A percentile compares a stretch with the other conserved stretches of the same genome.
These are phyloP conservation scores for Acanthamoeba culbertsoni DNA, from an alignment of 208 protist genomes.

Conservation along the genomic window DNA sequence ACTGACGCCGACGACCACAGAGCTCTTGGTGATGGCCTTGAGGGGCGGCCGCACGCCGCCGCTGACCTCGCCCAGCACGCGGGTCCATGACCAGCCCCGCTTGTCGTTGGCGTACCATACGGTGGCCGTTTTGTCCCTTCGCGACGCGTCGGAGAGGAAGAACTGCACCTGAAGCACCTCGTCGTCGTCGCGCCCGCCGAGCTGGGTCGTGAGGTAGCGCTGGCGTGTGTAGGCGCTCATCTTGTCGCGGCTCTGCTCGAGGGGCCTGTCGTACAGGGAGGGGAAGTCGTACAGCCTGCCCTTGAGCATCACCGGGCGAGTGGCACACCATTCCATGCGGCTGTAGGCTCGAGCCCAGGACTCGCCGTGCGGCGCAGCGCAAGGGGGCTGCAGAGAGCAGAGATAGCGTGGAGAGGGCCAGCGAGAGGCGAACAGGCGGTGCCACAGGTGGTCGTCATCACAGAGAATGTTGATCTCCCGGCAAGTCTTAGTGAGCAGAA, in stretches of 20 bases:
- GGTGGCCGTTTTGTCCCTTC: not conserved
- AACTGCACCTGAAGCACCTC: conserved; percentile 19
- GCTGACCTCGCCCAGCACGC: not conserved
- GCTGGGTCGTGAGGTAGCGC: not conserved
- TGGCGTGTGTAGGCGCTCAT: not conserved
- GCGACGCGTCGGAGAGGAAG: not conserved
- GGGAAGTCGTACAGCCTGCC: conserved; percentile 9
- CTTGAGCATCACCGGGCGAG: not conserved
- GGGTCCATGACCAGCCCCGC: not conserved
- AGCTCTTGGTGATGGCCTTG: not conserved
- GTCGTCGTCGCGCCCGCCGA: not conserved
- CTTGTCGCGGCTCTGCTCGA: not conserved
- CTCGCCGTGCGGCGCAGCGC: not conserved
- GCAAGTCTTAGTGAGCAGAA: not conserved
- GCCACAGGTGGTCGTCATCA: conserved; percentile 6
- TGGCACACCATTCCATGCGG: not conserved
- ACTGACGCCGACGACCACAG: conserved; percentile 4
- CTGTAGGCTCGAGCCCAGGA: not conserved
- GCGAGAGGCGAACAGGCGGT: not conserved
- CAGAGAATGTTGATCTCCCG: not conserved
- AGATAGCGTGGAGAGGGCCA: not conserved
- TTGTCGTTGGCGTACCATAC: conserved; percentile 24
- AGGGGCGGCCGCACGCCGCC: conserved; percentile 13
- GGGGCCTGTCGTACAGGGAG: not conserved
- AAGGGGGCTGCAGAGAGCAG: not conserved